Base-by-base conservation (phyloP, 1,284 basidiomycete genomes). In the Rhodotorula sp. region DNA sequence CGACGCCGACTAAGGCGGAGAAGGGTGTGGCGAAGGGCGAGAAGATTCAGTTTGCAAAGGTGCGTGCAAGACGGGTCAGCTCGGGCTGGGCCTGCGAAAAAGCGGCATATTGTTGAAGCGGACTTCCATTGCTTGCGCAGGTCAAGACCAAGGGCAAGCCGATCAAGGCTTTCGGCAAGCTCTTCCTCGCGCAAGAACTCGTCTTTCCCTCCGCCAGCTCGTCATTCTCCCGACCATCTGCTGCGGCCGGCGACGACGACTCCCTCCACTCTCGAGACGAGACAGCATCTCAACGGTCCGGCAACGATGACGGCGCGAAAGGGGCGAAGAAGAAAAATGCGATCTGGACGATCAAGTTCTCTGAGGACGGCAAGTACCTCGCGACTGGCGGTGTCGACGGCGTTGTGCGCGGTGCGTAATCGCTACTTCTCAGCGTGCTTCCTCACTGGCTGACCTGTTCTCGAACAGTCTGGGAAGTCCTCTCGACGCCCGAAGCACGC, bases 301-400 rank as follows among this genome's bases (percentile, higher is more conserved):
- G 52, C 9, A 24, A 24, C 18, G 59, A 31, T 4, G n/a, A 7
- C 18, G 51, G 24, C 51, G 37, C 15, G 10, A 26, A 46, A 9
- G 59, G 48, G 28, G n/a, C 37, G 34, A 47, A 56, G 47, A 77
- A 77, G 60, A 69, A 64, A 58, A 77, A 76, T 47, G 78, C 78
- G 20, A 78, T 78, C 4, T 81, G 79, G 74, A 76, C 78, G 13
- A 69, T 79, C 50, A 77, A 79, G 40, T 80, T 79, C 59, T 78
- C 76, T 2, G 65, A 76, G 13, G 79, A 80, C 50, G 80, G 80
- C 10, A 70, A 68, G 26, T 80, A 79, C 59, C 70, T 81, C 9
- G 80, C 80, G 5, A 77, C 76, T 13, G 80, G 80, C 5, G 80
- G 80, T 8, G 76, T 80, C 26, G 80, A 81, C 55, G 74, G 77